These are phyloP conservation scores for Coemansia sp. DNA, from an alignment of 192 early-diverging fungal genomes.

Conservation along the genomic window DNA sequence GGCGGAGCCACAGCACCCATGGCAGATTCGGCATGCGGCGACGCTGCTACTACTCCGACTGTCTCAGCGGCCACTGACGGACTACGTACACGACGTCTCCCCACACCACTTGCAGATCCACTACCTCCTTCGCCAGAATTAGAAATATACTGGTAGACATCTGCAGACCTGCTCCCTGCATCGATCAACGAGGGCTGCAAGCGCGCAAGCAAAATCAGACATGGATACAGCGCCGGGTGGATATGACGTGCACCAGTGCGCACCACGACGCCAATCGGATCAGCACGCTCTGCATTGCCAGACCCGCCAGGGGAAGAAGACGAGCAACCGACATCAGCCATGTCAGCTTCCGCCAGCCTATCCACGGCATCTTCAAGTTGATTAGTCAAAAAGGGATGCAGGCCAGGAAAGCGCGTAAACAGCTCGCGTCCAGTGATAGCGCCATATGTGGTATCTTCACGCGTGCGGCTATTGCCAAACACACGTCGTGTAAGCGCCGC, in stretches of 20 bases:
- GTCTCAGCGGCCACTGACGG: constrained; percentile 8
- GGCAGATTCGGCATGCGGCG: constrained; percentile 34
- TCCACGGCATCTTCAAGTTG: constrained; percentile 72
- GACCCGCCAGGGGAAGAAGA: neutral
- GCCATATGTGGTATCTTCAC: constrained; percentile 71
- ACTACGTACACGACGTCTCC: neutral
- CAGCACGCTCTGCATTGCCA: neutral
- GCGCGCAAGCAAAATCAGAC: constrained; percentile 81
- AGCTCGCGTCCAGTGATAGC: constrained; percentile 86
- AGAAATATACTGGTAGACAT: too few relatives aligned
- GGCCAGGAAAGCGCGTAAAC: constrained; percentile 80
- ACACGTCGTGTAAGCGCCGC: constrained; percentile 78
- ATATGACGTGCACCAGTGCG: constrained; percentile 56
- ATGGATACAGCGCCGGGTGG: constrained; percentile 88
- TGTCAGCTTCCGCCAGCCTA: constrained; percentile 42
- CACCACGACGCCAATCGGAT: constrained; percentile 19
- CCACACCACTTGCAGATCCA: too few relatives aligned
- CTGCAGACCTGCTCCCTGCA: neutral
- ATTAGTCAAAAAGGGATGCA: constrained; percentile 74
- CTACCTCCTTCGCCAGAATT: too few relatives aligned
- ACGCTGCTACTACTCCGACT: constrained; percentile 22
- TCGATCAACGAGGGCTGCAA: constrained; percentile 68
- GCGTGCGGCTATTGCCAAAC: constrained; percentile 78
- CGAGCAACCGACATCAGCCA: constrained; percentile 8
- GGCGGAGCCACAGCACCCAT: constrained; percentile 44